Base-by-base conservation (phyloP, 2,329 filamentous ascomycete genomes). In the Fusarium tjaetaba region DNA sequence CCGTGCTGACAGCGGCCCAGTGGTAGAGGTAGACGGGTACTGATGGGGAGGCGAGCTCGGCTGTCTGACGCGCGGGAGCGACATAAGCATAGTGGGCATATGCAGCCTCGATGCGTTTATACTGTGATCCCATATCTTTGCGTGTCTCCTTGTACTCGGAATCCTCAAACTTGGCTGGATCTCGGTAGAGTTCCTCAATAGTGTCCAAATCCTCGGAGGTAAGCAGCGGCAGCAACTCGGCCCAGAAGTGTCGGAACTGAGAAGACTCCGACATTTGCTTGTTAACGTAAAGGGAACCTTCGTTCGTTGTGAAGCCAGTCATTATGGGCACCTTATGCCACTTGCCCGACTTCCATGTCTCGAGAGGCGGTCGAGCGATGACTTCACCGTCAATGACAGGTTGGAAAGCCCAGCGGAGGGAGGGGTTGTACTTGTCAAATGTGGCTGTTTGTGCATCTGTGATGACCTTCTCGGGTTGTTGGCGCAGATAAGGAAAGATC, bases 261-360 rank as follows among this genome's bases (percentile, higher is more conserved):
- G 80, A 81, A 2, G 86, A 81, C 4, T 82, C 83, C 7, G 84
- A 82, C 70, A 88, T 84, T 9, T 78, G 73, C 36, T 84, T 81
- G 1, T 90, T 86, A 2, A 93, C 88, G 75, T 93, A 94, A 38
- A 87, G 81, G 1, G 90, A 87, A 7, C 92, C 92, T 79, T 94
- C 92, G 74, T 94, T 91, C 43, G 88, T 88, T 76, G 90, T 91
- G 82, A 90, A 94, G 6, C 92, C 92, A 0, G 91, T 93, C 66
- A 94, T 82, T 45, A 94, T 88, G 2, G 78, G 78, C 1, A 80
- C 67, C 30, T 77, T 78, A 61, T 78, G 77, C 77, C 77, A 79
- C 39, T 72, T 73, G 16, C 72, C 78, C 20, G 64, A 48, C 28
- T 67, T 61, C 90, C 90, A 92, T 14, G 87, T 86, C 28, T 86